Percentiles rank a stretch among this genome's conserved stretches.
phyloP scores from a whole-genome alignment of 208 protist species.

The Leishmania turanica region DNA sequence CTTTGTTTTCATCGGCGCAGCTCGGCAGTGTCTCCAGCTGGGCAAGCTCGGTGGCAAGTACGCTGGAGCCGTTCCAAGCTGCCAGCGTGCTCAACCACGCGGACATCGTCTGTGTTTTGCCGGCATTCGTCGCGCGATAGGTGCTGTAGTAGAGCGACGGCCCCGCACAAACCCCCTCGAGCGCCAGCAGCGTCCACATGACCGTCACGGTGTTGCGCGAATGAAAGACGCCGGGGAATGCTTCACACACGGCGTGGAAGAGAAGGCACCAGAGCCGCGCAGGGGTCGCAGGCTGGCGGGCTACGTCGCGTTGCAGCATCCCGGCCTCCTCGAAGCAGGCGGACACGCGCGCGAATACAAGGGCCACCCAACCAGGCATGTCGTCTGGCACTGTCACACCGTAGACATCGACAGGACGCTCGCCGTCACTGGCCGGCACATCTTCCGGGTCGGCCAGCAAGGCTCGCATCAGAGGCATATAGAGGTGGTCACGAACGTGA shows the following conservation, averaged over 20 bases:
- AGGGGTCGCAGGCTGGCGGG: conserved; percentile 34
- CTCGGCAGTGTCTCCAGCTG: neutral
- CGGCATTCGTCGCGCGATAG: conserved; percentile 13
- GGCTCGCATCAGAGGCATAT: conserved; percentile 6
- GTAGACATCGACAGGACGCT: neutral
- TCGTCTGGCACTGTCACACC: neutral
- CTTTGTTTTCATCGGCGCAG: neutral
- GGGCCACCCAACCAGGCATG: conserved; percentile 9
- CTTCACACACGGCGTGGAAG: conserved; percentile 23
- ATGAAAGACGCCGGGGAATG: conserved; percentile 66
- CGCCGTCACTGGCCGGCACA: neutral
- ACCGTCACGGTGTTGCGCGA: conserved; percentile 48
- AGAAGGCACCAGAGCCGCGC: conserved; percentile 46
- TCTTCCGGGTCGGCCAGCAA: neutral
- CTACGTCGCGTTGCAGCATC: conserved; percentile 17
- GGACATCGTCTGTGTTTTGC: conserved; percentile 16
- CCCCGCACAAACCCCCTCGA: conserved; percentile 39
- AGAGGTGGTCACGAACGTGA: conserved; percentile 17
- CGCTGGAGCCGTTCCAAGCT: neutral
- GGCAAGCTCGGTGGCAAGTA: neutral
- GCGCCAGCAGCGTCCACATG: conserved; percentile 41
- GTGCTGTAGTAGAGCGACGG: conserved; percentile 21
- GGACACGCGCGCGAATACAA: conserved; percentile 34
- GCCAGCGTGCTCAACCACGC: conserved; percentile 7
- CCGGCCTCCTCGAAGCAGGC: conserved; percentile 37